These are phyloP conservation scores for Saccharomycopsis capsularis DNA, from an alignment of 805 yeast genomes.

Conservation along the genomic window DNA sequence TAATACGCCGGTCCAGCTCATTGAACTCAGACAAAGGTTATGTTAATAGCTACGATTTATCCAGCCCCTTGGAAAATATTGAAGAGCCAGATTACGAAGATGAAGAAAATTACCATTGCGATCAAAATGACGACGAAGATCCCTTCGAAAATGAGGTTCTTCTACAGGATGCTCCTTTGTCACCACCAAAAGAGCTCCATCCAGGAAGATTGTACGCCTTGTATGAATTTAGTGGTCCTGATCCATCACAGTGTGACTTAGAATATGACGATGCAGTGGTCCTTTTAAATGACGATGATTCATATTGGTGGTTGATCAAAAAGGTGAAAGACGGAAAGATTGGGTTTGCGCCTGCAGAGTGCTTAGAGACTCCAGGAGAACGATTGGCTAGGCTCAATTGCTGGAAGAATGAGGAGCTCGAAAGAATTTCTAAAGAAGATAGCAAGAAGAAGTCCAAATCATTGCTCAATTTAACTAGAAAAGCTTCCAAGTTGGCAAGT, in stretches of 20 bases:
- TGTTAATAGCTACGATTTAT: background rate
- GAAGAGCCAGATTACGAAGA: background rate
- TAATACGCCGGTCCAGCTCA: conserved; percentile 10
- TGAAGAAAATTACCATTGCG: background rate
- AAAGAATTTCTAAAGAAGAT: conserved; percentile 25
- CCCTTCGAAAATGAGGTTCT: conserved; percentile 1
- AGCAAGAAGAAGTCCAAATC: conserved; percentile 9
- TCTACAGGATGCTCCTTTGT: conserved; percentile 29
- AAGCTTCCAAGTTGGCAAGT: conserved; percentile 5
- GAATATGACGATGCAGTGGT: conserved; percentile 75
- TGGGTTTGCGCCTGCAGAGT: conserved; percentile 96
- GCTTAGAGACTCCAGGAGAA: conserved; percentile 86
- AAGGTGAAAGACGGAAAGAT: conserved; percentile 53
- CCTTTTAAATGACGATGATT: conserved; percentile 79
- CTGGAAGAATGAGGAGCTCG: conserved; percentile 78
- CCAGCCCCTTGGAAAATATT: background rate
- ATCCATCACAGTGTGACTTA: conserved; percentile 82
- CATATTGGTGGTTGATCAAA: conserved; percentile 94
- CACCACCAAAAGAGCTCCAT: conserved; percentile 74
- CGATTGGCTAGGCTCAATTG: conserved; percentile 87
- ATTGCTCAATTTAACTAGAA: conserved; percentile 13
- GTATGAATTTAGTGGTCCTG: conserved; percentile 85
- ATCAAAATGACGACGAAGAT: conserved; percentile 2
- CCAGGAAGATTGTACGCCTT: conserved; percentile 81
- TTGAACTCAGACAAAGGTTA: conserved; percentile 1